phyloP scores from a whole-genome alignment of 176 grass and related monocot species.

The Zizania latifolia region DNA sequence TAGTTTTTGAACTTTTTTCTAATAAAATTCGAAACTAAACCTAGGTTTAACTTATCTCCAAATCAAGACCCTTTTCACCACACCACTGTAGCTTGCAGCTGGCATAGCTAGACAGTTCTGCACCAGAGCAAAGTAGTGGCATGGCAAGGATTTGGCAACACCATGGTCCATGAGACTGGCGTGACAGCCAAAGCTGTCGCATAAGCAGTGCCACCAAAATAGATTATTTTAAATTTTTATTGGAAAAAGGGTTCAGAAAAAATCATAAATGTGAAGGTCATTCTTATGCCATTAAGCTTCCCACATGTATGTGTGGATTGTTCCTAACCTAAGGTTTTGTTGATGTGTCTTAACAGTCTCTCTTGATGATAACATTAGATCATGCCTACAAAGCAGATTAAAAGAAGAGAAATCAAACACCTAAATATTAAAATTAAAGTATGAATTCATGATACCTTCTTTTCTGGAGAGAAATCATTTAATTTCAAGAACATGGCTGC shows the following conservation, averaged over 20 bases:
- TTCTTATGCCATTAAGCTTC: neutral
- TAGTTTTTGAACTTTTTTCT: neutral
- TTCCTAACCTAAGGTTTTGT: neutral
- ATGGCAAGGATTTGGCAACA: neutral
- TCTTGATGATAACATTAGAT: neutral
- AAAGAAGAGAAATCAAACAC: neutral
- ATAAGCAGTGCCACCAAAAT: neutral
- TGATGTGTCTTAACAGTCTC: neutral
- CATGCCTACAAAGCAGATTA: slow-evolving; percentile 5
- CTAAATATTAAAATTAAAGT: neutral
- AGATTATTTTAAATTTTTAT: too few relatives aligned
- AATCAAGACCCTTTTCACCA: neutral
- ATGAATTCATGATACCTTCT: slow-evolving; percentile 54
- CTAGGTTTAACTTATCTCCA: neutral
- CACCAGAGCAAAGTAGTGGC: neutral
- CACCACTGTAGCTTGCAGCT: neutral
- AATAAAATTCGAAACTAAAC: neutral
- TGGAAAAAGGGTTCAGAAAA: neutral
- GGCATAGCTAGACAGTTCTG: neutral
- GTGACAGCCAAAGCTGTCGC: neutral
- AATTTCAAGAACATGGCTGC: slow-evolving; percentile 89
- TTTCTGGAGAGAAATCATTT: slow-evolving; percentile 71
- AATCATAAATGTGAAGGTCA: neutral
- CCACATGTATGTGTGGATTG: neutral
- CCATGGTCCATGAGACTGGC: too few relatives aligned